Percentiles rank a stretch among this genome's conserved stretches.
Conservation (phyloP, 1,284 basidiomycete genomes). For the Kwoniella shivajii region DNA sequence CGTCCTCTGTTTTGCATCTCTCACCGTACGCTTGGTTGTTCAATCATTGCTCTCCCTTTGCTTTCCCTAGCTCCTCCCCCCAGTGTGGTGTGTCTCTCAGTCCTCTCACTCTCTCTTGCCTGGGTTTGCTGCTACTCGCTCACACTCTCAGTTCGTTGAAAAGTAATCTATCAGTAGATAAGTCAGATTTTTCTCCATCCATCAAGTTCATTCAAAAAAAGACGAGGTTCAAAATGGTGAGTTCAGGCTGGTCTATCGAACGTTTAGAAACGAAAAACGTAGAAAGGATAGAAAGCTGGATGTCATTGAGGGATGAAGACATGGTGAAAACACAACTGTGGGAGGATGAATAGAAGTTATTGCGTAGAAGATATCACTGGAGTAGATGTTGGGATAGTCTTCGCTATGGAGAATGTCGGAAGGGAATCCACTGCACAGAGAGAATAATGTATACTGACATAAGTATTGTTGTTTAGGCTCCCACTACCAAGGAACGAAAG, state of each 20-base stretch:
- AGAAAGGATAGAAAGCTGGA: neutral
- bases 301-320: neutral
- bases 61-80: too few relatives aligned
- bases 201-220: constrained; percentile 11
- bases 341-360: neutral
- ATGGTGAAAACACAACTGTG: neutral
- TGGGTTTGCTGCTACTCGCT: neutral
- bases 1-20: too few relatives aligned
- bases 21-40: too few relatives aligned
- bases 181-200: neutral
- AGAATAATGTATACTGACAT: constrained; percentile 7
- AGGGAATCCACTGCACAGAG: too few relatives aligned
- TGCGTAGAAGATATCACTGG: neutral
- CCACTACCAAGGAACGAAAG: constrained; percentile 31
- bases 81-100: too few relatives aligned
- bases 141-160: neutral
- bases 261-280: neutral
- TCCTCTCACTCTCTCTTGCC: too few relatives aligned
- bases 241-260: neutral
- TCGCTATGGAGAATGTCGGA: neutral
- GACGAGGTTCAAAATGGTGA: constrained; percentile 24
- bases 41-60: too few relatives aligned
- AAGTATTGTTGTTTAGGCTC: constrained; percentile 12
- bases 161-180: neutral
- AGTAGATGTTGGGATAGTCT: neutral